Evolutionary conservation across 2,329 filamentous ascomycete species (phyloP), one percentile per base, ranked within the genome.

Genomic region (Pyrenochaeta sp.): DNA sequence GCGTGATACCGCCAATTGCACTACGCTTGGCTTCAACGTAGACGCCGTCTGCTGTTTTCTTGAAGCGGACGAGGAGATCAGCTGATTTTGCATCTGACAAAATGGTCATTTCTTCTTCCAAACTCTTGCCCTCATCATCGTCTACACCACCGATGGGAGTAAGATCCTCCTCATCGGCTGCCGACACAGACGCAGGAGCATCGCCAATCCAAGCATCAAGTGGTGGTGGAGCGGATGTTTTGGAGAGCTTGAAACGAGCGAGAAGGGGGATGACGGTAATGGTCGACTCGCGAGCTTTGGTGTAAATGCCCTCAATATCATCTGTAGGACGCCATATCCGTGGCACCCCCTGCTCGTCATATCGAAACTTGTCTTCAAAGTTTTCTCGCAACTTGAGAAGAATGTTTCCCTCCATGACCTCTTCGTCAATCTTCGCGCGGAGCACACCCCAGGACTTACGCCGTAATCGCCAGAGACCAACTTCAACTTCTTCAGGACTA

Each of bases 281-380:
- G 0, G 94, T 99, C 4, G 90, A 95, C 73, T 97, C 93, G 53
- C 93, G 85, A 3, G 94, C 93, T 53, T 86, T 87, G 23, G 91
- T 96, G 73, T 97, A 99, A 28, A 95, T 78, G 31, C 93, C 92
- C 75, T 99, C 94, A 49, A 99, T 99, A 66, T 99, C 94, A 68
- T 99, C 94, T 2, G 87, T 92, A 1, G 94, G 94, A 17, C 92
- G 86, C 94, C 94, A 99, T 72, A 99, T 96, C 47, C 94, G 83
- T 4, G 94, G 94, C 4, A 99, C 94, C 18, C 94, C 94, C 6
- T 86, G 85, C 47, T 96, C 92, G 63, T 99, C 94, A 63, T 99
- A 99, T 53, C 94, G 87, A 82, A 99, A 99, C 74, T 96, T 96
- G 76, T 99, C 94, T 74, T 99, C 94, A 58, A 99, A 99, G 76